A percentile compares a stretch with the other conserved stretches of the same genome.
phyloP scores from a whole-genome alignment of 257 asterid species.

The Nicotiana paniculata region DNA sequence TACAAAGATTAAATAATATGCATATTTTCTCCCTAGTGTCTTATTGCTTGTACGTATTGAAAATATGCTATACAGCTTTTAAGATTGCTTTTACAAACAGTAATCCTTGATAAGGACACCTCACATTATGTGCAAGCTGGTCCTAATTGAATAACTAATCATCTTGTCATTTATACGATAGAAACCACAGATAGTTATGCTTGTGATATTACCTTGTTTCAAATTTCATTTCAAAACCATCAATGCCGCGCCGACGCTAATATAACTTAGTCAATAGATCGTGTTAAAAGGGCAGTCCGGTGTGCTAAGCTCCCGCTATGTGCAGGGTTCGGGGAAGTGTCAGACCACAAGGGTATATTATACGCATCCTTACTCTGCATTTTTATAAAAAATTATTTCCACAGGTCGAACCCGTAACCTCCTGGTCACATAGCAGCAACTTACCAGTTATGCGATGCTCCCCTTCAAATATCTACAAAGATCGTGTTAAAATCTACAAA shows the following conservation, averaged over 20 bases:
- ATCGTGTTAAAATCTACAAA: too few relatives aligned
- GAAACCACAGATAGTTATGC: not conserved
- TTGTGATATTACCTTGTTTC: not conserved
- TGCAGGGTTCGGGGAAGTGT: too few relatives aligned
- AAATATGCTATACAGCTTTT: not conserved
- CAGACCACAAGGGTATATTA: too few relatives aligned
- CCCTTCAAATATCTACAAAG: too few relatives aligned
- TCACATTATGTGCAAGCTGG: not conserved
- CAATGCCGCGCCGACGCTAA: not conserved
- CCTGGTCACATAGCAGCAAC: too few relatives aligned
- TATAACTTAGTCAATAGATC: not conserved
- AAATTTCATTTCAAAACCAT: not conserved
- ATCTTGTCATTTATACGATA: not conserved
- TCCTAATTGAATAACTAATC: not conserved
- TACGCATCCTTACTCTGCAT: too few relatives aligned
- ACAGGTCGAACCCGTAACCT: too few relatives aligned
- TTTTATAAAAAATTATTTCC: too few relatives aligned
- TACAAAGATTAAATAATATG: not conserved
- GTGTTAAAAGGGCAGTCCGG: too few relatives aligned
- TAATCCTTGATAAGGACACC: not conserved
- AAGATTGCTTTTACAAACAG: not conserved
- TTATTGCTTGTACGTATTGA: not conserved
- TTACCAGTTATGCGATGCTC: too few relatives aligned
- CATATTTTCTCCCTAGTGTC: not conserved
- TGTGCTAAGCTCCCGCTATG: not conserved